Evolutionary conservation across 2,329 filamentous ascomycete genomes (phyloP).

Genomic region (Daldinia sp.): DNA sequence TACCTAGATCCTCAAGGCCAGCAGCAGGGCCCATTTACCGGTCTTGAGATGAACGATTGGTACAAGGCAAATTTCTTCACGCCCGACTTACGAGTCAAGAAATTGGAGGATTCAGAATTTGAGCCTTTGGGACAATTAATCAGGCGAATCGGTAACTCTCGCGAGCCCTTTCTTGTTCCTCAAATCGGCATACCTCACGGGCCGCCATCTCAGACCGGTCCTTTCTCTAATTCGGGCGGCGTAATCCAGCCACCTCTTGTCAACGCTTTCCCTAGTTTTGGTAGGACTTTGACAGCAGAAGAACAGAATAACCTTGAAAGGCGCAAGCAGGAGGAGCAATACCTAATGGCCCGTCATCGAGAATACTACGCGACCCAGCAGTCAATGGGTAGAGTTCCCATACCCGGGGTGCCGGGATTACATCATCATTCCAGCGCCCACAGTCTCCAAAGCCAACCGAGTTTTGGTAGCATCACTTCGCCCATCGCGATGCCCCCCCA

Average conservation of each 20-base stretch:
- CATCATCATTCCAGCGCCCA: slow-evolving; percentile 96
- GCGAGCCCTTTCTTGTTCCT: slow-evolving; percentile 96
- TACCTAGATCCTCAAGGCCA: slow-evolving; percentile 94
- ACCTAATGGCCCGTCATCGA: slow-evolving; percentile 93
- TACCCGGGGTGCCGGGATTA: slow-evolving; percentile 65
- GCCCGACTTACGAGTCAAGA: slow-evolving; percentile 91
- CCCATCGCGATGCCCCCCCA: slow-evolving; percentile 70
- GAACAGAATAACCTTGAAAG: slow-evolving; percentile 98
- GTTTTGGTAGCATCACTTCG: slow-evolving; percentile 94
- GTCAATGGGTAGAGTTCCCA: slow-evolving; percentile 75
- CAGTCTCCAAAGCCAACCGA: slow-evolving; percentile 95
- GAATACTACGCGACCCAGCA: slow-evolving; percentile 92
- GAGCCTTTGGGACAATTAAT: slow-evolving; percentile 96
- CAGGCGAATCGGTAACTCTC: slow-evolving; percentile 92
- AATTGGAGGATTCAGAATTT: slow-evolving; percentile 91
- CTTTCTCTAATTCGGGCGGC: slow-evolving; percentile 61
- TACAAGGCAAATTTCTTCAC: slow-evolving; percentile 99
- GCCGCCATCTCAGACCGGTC: slow-evolving; percentile 63
- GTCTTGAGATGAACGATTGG: slow-evolving; percentile 99
- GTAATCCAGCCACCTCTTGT: slow-evolving; percentile 87
- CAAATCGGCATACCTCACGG: slow-evolving; percentile 96
- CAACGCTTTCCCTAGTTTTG: slow-evolving; percentile 93
- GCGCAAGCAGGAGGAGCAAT: slow-evolving; percentile 97
- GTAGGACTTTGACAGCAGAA: slow-evolving; percentile 93
- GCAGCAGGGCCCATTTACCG: slow-evolving; percentile 93